Percentiles rank a stretch among this genome's conserved stretches.
These are phyloP conservation scores for Xerocomus nothofagi DNA, from an alignment of 1,284 basidiomycete genomes.

Conservation along the genomic window DNA sequence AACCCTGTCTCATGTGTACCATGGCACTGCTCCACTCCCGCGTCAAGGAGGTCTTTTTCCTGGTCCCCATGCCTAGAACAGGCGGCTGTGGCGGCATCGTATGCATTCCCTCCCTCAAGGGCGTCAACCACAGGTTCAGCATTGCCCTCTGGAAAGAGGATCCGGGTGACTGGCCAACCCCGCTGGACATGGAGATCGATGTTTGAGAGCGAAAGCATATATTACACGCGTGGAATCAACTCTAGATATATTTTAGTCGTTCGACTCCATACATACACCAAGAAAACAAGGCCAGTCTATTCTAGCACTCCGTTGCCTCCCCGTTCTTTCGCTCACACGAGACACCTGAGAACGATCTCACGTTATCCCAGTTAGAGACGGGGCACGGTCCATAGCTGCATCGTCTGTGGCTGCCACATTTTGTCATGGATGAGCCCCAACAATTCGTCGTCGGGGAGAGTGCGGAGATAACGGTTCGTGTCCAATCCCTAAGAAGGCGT, in stretches of 20 bases:
- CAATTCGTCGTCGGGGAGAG: constrained; percentile 49
- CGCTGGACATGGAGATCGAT: constrained; percentile 18
- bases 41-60: constrained; percentile 79
- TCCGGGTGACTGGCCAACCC: constrained; percentile 2
- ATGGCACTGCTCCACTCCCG: constrained; percentile 93
- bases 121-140: constrained; percentile 83
- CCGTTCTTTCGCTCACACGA: neutral
- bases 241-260: neutral
- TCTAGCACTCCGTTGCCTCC: neutral
- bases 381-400: constrained; percentile 2
- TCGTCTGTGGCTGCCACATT: constrained; percentile 54
- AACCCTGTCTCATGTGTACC: constrained; percentile 93
- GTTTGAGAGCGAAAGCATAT: constrained; percentile 12
- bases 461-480: constrained; percentile 45
- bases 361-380: constrained; percentile 22
- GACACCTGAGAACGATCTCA: neutral
- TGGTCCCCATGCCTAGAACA: constrained; percentile 67
- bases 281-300: neutral
- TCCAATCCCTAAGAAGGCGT: constrained; percentile 45
- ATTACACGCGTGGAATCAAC: neutral
- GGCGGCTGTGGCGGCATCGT: constrained; percentile 73
- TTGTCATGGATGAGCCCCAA: constrained; percentile 51
- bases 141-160: constrained; percentile 57
- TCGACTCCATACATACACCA: neutral
- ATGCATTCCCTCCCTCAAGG: constrained; percentile 73